phyloP scores from a whole-genome alignment of 2,329 filamentous ascomycete genomes.

The Ceratocystis variospora region DNA sequence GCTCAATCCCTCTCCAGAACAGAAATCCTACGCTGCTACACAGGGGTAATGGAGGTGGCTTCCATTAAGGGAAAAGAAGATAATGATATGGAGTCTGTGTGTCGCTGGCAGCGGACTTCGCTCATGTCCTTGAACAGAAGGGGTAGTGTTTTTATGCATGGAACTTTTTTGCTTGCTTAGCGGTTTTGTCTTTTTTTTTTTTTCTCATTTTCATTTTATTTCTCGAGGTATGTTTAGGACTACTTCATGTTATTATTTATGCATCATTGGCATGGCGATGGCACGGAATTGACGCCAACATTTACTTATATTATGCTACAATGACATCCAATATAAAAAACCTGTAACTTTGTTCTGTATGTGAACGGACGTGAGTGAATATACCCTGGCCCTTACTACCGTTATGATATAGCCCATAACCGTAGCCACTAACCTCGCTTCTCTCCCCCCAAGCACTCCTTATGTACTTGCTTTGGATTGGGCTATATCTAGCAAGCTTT shows the following conservation, averaged over 20 bases:
- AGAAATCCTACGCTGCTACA: constrained; percentile 2
- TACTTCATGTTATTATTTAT: not conserved
- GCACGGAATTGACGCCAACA: not conserved
- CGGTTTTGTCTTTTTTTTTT: not conserved
- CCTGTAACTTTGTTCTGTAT: too few relatives aligned
- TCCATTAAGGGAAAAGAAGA: not conserved
- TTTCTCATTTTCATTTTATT: too few relatives aligned
- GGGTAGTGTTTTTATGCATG: not conserved
- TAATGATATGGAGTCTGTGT: not conserved
- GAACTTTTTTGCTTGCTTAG: not conserved
- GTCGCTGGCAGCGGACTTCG: not conserved
- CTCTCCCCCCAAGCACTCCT: not conserved
- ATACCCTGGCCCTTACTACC: too few relatives aligned
- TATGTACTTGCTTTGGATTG: not conserved
- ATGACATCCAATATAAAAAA: not conserved
- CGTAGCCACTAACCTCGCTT: not conserved
- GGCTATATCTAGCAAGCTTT: constrained; percentile 25
- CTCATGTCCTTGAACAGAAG: not conserved
- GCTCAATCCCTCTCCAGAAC: constrained; percentile 13
- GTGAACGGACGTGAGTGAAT: too few relatives aligned
- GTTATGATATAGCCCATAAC: not conserved
- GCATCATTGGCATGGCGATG: not conserved
- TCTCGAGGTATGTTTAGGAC: not conserved
- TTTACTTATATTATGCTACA: not conserved
- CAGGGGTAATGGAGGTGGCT: not conserved